Percentiles rank a stretch among this genome's conserved stretches.
Evolutionary conservation across 2,329 filamentous ascomycete species (phyloP).

Genomic region (Ophiostoma piceae): DNA sequence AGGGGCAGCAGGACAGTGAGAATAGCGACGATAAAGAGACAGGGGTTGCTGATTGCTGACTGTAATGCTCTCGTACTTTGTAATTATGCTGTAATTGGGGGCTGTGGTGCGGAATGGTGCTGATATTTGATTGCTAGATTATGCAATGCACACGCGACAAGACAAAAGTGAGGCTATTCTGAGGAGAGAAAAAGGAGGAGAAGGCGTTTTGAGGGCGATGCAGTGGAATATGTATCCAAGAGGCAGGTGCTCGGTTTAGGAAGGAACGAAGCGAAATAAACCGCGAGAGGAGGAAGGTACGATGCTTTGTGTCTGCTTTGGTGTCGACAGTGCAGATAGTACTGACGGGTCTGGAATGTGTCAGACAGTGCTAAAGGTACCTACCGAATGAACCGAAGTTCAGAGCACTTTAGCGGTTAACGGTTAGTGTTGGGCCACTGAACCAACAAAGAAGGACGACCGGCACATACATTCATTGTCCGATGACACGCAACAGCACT

Average conservation of each 20-base stretch:
- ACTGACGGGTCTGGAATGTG: no score
- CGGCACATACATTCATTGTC: neutral
- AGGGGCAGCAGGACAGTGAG: slow-evolving; percentile 1
- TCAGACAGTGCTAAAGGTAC: neutral
- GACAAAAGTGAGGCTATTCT: slow-evolving; percentile 3
- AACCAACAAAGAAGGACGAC: slow-evolving; percentile 5
- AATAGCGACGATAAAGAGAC: neutral
- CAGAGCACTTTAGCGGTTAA: neutral
- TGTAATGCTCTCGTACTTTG: neutral
- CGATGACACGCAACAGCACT: neutral
- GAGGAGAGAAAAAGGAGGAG: neutral
- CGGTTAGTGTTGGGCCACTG: neutral
- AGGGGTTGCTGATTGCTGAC: neutral
- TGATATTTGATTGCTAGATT: neutral
- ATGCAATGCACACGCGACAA: neutral
- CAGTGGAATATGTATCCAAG: neutral
- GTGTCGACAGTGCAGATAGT: neutral
- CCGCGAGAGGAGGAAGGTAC: neutral
- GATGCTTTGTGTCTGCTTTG: neutral
- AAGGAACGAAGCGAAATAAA: neutral
- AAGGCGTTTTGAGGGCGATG: neutral
- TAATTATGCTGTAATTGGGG: neutral
- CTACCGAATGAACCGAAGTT: slow-evolving; percentile 1
- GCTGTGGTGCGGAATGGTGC: neutral
- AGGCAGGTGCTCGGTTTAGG: neutral